Evolutionary conservation across 306 rosid species (phyloP), one percentile per base, ranked within the genome.

Genomic region (Prunus campanulata): DNA sequence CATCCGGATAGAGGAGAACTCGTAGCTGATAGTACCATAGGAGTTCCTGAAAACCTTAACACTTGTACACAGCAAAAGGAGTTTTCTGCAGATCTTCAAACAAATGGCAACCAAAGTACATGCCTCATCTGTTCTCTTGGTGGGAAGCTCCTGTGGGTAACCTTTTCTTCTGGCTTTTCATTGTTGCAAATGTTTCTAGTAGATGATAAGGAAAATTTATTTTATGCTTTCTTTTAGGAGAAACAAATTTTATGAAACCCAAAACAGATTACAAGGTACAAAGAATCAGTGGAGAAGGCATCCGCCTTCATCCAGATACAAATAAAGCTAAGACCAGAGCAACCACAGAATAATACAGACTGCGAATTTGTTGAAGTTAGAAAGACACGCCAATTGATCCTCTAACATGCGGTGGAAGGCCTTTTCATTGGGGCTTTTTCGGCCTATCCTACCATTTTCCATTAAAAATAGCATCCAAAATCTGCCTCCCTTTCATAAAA

Each of bases 61-160:
- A 80, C 47, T 46, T 68, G n/a, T 73, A 11, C 51, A 84, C 88
- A 71, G 84, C 85, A 77, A 77, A 87, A 88, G 75, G 85, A 72
- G 68, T 70, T 61, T 65, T 83, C 82, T 51, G 66, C 12, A 71
- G 79, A 78, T 69, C 72, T 82, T 65, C 64, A 48, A 65, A 29
- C 78, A 64, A 78, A 78, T 66, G 59, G 59, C 29, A 82, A 84
- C 51, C 83, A 80, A 67, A 76, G 83, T 79, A 52, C 80, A 67
- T 91, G 97, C 78, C 63, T 85, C 22, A 66, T 75, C 77, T 91
- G 95, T 91, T 82, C 86, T 76, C 78, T 67, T 71, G 90, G 86
- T 12, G 97, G 97, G 77, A 83, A 70, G 85, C 92, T 91, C 83
- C 30, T 88, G 97, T 91, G 90, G 84, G 97, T 91, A 80, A 51